Conservation (phyloP, 352 stramenopile species). For the Phytophthora crassamura region DNA sequence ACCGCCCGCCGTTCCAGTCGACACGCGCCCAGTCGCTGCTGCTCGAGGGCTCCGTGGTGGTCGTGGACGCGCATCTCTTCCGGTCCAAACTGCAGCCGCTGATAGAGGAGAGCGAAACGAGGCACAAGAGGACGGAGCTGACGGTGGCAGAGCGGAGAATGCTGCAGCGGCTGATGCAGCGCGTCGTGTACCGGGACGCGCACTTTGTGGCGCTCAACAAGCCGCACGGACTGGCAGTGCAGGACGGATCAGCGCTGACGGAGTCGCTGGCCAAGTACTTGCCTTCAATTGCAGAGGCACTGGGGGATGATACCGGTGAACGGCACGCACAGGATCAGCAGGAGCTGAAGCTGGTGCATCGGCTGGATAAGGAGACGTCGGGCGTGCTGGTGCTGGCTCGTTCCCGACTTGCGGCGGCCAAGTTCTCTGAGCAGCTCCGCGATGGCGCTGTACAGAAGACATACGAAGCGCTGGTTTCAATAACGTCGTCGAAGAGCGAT, state of each 20-base stretch:
- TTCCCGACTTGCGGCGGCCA: slow-evolving; percentile 65
- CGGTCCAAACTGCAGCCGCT: slow-evolving; percentile 30
- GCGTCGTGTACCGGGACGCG: slow-evolving; percentile 56
- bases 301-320: slow-evolving; percentile 4
- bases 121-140: not conserved
- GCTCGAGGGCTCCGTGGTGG: slow-evolving; percentile 46
- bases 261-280: slow-evolving; percentile 59
- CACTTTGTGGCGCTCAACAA: slow-evolving; percentile 80
- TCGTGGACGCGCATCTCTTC: slow-evolving; percentile 64
- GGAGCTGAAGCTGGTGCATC: slow-evolving; percentile 62
- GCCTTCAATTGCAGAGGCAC: slow-evolving; percentile 37
- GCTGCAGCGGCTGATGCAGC: slow-evolving; percentile 36
- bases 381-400: slow-evolving; percentile 72
- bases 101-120: not conserved
- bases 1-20: not conserved
- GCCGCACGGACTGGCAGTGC: slow-evolving; percentile 69
- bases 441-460: slow-evolving; percentile 57
- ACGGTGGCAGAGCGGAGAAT: slow-evolving; percentile 8
- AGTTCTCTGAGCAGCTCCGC: slow-evolving; percentile 59
- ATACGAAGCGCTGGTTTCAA: slow-evolving; percentile 59
- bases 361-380: slow-evolving; percentile 77
- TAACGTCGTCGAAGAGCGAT: not conserved
- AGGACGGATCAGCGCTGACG: slow-evolving; percentile 53
- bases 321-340: slow-evolving; percentile 10
- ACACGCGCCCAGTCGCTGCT: slow-evolving; percentile 48